A percentile compares a stretch with the other conserved stretches of the same genome.
Evolutionary conservation across 1,139 yeast species (phyloP).

Genomic region (Nakaseomyces sp.): DNA sequence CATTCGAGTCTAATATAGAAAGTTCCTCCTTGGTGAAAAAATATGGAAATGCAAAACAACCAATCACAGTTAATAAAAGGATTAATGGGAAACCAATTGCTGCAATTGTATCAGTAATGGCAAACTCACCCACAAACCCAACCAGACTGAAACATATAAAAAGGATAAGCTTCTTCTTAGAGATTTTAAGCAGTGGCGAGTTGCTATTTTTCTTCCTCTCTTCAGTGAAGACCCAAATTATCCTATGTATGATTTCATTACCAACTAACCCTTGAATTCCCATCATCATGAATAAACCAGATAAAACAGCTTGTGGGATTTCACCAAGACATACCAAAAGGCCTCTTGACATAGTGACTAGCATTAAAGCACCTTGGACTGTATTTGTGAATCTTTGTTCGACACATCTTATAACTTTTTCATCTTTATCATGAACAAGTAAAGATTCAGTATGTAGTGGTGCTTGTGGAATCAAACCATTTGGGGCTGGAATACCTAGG

Average conservation of each 20-base stretch:
- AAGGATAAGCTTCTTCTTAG: conserved; percentile 43
- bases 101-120: conserved; percentile 75
- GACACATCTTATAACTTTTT: conserved; percentile 51
- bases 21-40: conserved; percentile 58
- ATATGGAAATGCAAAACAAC: conserved; percentile 46
- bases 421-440: conserved; percentile 46
- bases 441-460: conserved; percentile 82
- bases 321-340: conserved; percentile 67
- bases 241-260: conserved; percentile 54
- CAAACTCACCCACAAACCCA: conserved; percentile 75
- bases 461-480: conserved; percentile 94
- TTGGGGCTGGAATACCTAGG: conserved; percentile 89
- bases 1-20: conserved; percentile 47
- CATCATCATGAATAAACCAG: conserved; percentile 91
- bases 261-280: conserved; percentile 71
- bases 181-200: conserved; percentile 32
- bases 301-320: conserved; percentile 89
- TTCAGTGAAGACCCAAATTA: conserved; percentile 62
- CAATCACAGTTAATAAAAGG: conserved; percentile 60
- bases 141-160: conserved; percentile 52
- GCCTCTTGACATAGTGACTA: conserved; percentile 88
- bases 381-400: conserved; percentile 86
- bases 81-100: conserved; percentile 95
- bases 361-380: conserved; percentile 69
- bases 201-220: conserved; percentile 30